Percentiles rank a stretch among this genome's conserved stretches.
Conservation (phyloP, 192 early-diverging fungal genomes). For the Coemansia sp. region DNA sequence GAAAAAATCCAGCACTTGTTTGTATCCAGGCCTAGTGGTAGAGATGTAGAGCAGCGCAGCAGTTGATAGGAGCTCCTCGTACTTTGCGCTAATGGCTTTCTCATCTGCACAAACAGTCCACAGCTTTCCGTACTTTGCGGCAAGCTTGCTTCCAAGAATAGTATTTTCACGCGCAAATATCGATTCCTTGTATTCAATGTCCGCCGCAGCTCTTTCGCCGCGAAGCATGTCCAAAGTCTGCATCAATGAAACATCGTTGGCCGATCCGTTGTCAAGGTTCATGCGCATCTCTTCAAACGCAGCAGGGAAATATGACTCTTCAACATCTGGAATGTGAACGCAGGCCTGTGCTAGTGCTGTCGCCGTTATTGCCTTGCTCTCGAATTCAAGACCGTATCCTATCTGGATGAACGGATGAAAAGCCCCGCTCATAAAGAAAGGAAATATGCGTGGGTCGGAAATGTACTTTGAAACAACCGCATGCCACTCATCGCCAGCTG, state of each 20-base stretch:
- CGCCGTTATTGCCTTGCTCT: conserved; percentile 54
- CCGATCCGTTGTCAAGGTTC: not conserved
- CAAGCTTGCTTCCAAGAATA: not conserved
- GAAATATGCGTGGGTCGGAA: conserved; percentile 50
- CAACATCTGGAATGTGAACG: conserved; percentile 18
- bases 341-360: conserved; percentile 57
- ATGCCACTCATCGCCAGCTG: conserved; percentile 37
- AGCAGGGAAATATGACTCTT: conserved; percentile 13
- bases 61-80: conserved; percentile 44
- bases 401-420: conserved; percentile 66
- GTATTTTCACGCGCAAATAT: not conserved
- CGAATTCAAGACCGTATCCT: conserved; percentile 65
- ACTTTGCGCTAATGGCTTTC: conserved; percentile 37
- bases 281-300: conserved; percentile 13
- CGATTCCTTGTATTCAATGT: conserved; percentile 5
- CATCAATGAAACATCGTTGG: conserved; percentile 23
- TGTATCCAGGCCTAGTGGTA: conserved; percentile 26
- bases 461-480: conserved; percentile 48
- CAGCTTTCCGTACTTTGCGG: conserved; percentile 31
- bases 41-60: conserved; percentile 42
- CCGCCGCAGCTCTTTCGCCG: conserved; percentile 28
- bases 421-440: conserved; percentile 51
- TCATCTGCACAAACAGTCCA: conserved; percentile 46
- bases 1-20: conserved; percentile 26
- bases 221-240: conserved; percentile 36